These are phyloP conservation scores for Isoetes taiwanensis DNA, from an alignment of 75 land plant species.

Conservation along the genomic window DNA sequence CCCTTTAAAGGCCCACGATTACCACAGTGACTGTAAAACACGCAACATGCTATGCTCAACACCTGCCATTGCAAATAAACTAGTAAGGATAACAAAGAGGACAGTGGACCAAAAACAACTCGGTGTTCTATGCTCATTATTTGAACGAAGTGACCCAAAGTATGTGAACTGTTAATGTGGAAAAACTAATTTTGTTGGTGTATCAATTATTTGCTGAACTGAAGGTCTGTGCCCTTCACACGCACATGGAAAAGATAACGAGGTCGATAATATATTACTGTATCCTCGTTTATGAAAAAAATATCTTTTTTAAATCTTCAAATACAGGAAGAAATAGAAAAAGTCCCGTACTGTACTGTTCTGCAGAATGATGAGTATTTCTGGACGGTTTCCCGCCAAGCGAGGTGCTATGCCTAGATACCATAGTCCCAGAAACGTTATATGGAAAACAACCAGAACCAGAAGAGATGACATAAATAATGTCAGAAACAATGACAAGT, in stretches of 20 bases:
- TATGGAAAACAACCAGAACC: conserved; percentile 68
- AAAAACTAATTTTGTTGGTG: not conserved
- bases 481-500: conserved; percentile 75
- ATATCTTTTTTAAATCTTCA: too few relatives aligned
- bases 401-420: conserved; percentile 87
- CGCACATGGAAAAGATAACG: not conserved
- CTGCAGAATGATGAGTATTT: conserved; percentile 71
- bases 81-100: not conserved
- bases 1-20: conserved; percentile 51
- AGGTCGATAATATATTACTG: not conserved
- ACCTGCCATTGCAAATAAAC: conserved; percentile 40
- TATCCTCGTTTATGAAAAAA: too few relatives aligned
- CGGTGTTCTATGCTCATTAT: not conserved
- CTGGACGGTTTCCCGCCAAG: conserved; percentile 84
- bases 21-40: conserved; percentile 94
- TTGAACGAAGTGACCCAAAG: not conserved
- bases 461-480: conserved; percentile 71
- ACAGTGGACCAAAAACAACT: not conserved
- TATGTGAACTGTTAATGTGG: not conserved
- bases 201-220: not conserved
- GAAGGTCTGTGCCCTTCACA: not conserved
- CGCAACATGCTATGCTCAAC: conserved; percentile 90
- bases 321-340: not conserved
- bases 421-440: conserved; percentile 83
- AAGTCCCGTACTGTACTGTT: conserved; percentile 68